Evolutionary conservation across 2,329 filamentous ascomycete genomes (phyloP).

Genomic region (Penicillium freii): DNA sequence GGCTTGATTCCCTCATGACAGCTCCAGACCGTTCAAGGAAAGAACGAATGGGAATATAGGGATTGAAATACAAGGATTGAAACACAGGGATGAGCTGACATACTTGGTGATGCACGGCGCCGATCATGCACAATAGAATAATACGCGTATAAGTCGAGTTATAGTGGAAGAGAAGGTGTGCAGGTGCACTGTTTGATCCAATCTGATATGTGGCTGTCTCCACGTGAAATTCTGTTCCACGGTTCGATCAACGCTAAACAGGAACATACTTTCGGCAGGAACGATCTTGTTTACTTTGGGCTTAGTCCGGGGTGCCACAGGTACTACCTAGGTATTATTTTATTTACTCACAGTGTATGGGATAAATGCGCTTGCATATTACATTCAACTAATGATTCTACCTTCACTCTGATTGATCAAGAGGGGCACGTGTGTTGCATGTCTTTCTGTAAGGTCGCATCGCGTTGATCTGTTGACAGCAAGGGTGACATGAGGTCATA

Average conservation of each 20-base stretch:
- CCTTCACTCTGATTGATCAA: not conserved
- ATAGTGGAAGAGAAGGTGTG: not conserved
- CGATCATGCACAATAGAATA: not conserved
- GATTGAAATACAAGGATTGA: not conserved
- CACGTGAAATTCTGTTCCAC: conserved; percentile 11
- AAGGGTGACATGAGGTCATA: conserved; percentile 7
- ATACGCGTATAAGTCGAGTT: not conserved
- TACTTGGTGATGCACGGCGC: not conserved
- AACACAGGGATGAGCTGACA: conserved; percentile 5
- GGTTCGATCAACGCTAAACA: not conserved
- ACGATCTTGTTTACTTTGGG: not conserved
- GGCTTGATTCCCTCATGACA: not conserved
- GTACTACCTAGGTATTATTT: not conserved
- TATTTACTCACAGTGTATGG: not conserved
- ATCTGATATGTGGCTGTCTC: conserved; percentile 12
- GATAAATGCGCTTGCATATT: not conserved
- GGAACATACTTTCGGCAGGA: conserved; percentile 2
- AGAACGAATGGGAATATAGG: not conserved
- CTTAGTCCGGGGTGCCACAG: not conserved
- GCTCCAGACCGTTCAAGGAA: not conserved
- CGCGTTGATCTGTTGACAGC: not conserved
- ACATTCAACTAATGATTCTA: not conserved
- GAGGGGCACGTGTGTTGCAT: conserved; percentile 5
- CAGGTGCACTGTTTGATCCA: conserved; percentile 4
- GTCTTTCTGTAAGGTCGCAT: conserved; percentile 7